phyloP scores from a whole-genome alignment of 352 stramenopile species.

The Phytophthora tubulina region DNA sequence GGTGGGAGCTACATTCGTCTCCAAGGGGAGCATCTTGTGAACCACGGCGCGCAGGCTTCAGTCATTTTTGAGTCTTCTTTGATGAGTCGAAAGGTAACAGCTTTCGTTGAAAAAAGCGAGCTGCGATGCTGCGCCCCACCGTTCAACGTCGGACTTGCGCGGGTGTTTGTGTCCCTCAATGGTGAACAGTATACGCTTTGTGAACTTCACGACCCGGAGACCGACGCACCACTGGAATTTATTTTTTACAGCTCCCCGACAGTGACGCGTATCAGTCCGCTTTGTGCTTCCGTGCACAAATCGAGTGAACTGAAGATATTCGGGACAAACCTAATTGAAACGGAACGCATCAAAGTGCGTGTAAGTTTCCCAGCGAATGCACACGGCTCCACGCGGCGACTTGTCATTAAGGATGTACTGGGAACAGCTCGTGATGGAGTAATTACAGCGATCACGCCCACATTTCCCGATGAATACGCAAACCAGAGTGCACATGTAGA shows the following conservation, averaged over 20 bases:
- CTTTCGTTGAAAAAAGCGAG: conserved; percentile 74
- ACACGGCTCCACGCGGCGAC: conserved; percentile 31
- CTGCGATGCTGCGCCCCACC: conserved; percentile 72
- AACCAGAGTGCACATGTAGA: conserved; percentile 63
- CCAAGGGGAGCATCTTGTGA: conserved; percentile 63
- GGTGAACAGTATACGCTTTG: conserved; percentile 82
- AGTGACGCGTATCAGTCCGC: conserved; percentile 60
- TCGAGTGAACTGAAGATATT: conserved; percentile 65
- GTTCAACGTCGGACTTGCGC: conserved; percentile 62
- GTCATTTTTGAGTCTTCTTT: conserved; percentile 69
- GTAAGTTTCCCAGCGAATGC: conserved; percentile 40
- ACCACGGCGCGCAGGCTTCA: conserved; percentile 68
- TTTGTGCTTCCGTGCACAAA: conserved; percentile 63
- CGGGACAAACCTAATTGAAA: conserved; percentile 80
- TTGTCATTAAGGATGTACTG: conserved; percentile 43
- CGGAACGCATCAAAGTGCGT: conserved; percentile 75
- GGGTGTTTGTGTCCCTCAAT: conserved; percentile 80
- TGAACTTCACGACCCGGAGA: conserved; percentile 62
- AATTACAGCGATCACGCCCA: conserved; percentile 57
- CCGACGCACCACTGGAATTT: conserved; percentile 57
- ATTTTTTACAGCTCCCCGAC: conserved; percentile 79
- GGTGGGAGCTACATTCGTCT: conserved; percentile 76
- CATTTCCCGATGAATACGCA: conserved; percentile 58
- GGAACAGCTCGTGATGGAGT: conserved; percentile 59
- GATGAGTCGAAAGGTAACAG: conserved; percentile 68